Percentiles rank a stretch among this genome's conserved stretches.
Conservation (phyloP, 2,329 filamentous ascomycete genomes). For the Diplodia seriata region DNA sequence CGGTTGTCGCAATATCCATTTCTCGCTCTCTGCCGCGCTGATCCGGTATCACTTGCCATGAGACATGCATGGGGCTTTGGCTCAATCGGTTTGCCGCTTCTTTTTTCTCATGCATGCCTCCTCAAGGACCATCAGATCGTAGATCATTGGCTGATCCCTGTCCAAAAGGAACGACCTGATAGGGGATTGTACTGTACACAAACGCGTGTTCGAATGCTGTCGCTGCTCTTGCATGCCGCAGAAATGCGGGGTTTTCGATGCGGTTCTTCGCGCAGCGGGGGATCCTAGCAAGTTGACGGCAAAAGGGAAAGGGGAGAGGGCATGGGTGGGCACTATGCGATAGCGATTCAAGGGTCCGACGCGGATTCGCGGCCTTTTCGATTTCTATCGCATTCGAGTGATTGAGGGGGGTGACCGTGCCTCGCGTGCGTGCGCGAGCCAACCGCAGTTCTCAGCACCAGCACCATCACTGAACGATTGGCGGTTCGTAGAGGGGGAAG, state of each 20-base stretch:
- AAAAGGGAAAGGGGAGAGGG: not conserved
- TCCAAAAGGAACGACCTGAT: not conserved
- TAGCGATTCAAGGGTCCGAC: constrained; percentile 8
- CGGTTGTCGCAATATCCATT: constrained; percentile 14
- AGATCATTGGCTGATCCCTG: constrained; percentile 19
- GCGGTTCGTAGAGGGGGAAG: not conserved
- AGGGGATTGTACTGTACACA: not conserved
- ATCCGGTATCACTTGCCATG: constrained; percentile 10
- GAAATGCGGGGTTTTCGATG: constrained; percentile 18
- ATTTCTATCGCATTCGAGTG: constrained; percentile 16
- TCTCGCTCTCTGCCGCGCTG: constrained; percentile 6
- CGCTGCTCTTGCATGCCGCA: not conserved
- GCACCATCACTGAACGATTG: not conserved
- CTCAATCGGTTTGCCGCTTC: not conserved
- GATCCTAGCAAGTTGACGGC: not conserved
- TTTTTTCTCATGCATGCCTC: not conserved
- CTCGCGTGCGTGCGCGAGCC: not conserved
- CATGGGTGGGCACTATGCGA: not conserved
- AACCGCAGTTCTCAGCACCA: not conserved
- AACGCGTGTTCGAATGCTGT: constrained; percentile 5
- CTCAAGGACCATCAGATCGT: not conserved
- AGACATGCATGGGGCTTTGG: constrained; percentile 10
- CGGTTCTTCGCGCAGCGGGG: constrained; percentile 1
- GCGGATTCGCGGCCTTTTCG: not conserved
- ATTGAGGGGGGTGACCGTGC: constrained; percentile 5